Percentiles rank a stretch among this genome's conserved stretches.
phyloP scores from a whole-genome alignment of 108 stramenopile species.

The Cyclostephanos tholiformis region DNA sequence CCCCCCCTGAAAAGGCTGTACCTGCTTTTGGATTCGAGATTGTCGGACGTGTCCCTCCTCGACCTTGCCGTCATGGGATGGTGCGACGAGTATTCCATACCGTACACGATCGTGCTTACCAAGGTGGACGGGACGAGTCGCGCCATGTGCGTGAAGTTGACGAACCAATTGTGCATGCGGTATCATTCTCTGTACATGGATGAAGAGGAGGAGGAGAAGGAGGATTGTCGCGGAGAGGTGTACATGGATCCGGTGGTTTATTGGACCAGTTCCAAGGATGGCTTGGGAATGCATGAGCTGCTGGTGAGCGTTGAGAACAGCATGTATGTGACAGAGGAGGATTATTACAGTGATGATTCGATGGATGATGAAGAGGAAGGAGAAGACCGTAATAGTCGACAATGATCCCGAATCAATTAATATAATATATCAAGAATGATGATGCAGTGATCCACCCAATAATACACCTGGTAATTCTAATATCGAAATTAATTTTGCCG shows the following conservation, averaged over 20 bases:
- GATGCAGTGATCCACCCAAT: no score
- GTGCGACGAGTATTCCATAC: slow-evolving; percentile 81
- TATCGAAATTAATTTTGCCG: no score
- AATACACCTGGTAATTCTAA: no score
- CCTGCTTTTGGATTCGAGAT: slow-evolving; percentile 77
- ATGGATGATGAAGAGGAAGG: not conserved
- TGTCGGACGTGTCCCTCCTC: slow-evolving; percentile 46
- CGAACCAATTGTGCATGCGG: slow-evolving; percentile 80
- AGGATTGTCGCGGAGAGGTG: slow-evolving; percentile 7
- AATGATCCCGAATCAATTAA: no score
- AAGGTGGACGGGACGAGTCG: slow-evolving; percentile 73
- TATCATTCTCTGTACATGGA: slow-evolving; percentile 49
- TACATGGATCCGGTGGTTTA: slow-evolving; percentile 53
- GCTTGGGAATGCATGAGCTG: slow-evolving; percentile 52
- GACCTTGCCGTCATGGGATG: slow-evolving; percentile 80
- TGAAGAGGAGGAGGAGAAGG: slow-evolving; percentile 1
- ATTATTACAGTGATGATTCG: slow-evolving; percentile 3
- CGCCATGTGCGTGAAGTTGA: slow-evolving; percentile 55
- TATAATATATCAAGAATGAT: no score
- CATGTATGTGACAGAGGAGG: slow-evolving; percentile 11
- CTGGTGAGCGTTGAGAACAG: slow-evolving; percentile 37
- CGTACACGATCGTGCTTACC: slow-evolving; percentile 77
- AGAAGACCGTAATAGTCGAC: not conserved
- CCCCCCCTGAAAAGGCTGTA: slow-evolving; percentile 64
- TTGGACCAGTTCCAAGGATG: slow-evolving; percentile 54